Evolutionary conservation across 2,329 filamentous ascomycete genomes (phyloP).

Genomic region (Ophiostoma sp.): DNA sequence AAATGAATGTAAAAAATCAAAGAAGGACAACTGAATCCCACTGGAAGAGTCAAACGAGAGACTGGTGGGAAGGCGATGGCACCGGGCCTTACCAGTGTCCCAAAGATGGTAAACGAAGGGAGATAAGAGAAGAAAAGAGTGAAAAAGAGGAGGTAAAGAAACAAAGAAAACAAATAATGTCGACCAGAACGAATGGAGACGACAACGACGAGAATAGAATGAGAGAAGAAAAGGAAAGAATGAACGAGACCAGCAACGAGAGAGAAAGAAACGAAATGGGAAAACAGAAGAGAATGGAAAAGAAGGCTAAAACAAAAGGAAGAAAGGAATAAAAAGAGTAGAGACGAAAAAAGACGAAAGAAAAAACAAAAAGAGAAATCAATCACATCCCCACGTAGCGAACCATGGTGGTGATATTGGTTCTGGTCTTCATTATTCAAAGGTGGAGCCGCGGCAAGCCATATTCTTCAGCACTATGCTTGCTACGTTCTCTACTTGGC

Average conservation of each 20-base stretch:
- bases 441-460: background rate
- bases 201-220: background rate
- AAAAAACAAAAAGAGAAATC: background rate
- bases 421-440: background rate
- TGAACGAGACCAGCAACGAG: background rate
- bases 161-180: background rate
- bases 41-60: slow-evolving; percentile 2
- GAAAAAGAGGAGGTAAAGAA: background rate
- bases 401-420: slow-evolving; percentile 1
- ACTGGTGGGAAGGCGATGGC: slow-evolving; percentile 15
- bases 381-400: background rate
- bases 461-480: background rate
- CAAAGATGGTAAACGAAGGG: background rate
- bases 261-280: no score
- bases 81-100: slow-evolving; percentile 14
- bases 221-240: background rate
- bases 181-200: background rate
- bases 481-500: background rate
- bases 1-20: background rate
- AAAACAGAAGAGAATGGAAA: background rate
- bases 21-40: background rate
- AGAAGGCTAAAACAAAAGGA: background rate
- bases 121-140: background rate
- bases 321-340: background rate
- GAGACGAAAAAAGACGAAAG: background rate